Percentiles rank a stretch among this genome's conserved stretches.
Evolutionary conservation across 371 early-diverging fungal species (phyloP).

Genomic region (Parasitella parasitica): DNA sequence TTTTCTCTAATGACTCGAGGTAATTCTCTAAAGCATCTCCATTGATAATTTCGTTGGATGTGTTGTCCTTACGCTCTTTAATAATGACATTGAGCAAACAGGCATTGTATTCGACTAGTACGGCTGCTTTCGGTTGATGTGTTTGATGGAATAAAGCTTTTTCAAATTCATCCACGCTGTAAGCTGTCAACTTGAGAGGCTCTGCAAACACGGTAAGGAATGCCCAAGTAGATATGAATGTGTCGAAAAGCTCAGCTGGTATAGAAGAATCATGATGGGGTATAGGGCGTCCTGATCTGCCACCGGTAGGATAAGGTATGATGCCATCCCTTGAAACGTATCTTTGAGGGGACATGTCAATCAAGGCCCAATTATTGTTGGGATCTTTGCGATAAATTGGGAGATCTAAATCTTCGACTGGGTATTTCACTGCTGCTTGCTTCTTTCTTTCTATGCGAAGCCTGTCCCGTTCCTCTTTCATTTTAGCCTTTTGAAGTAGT

Average conservation of each 20-base stretch:
- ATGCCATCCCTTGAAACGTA: conserved; percentile 5
- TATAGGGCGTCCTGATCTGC: conserved; percentile 33
- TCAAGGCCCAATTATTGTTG: conserved; percentile 39
- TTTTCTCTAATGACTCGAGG: conserved; percentile 23
- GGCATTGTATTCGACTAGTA: conserved; percentile 34
- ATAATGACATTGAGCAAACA: conserved; percentile 47
- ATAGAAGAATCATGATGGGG: conserved; percentile 27
- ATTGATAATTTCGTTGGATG: conserved; percentile 33
- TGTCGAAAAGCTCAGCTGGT: conserved; percentile 34
- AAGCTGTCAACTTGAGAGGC: conserved; percentile 34
- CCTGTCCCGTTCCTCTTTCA: conserved; percentile 31
- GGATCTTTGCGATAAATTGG: conserved; percentile 54
- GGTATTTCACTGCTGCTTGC: conserved; percentile 57
- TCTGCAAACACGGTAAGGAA: conserved; percentile 47
- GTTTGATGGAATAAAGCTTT: conserved; percentile 26
- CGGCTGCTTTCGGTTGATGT: conserved; percentile 29
- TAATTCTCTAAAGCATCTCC: conserved; percentile 35
- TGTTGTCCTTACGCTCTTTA: conserved; percentile 43
- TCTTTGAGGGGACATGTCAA: conserved; percentile 41
- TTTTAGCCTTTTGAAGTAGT: conserved; percentile 31
- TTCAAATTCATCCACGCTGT: conserved; percentile 50
- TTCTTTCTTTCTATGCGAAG: conserved; percentile 33
- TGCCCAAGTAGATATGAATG: conserved; percentile 35
- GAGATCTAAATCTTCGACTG: conserved; percentile 62
- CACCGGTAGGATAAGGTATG: conserved; percentile 48